Evolutionary conservation across 2,329 filamentous ascomycete species (phyloP), one percentile per base, ranked within the genome.

Genomic region (Claviceps sorghi): DNA sequence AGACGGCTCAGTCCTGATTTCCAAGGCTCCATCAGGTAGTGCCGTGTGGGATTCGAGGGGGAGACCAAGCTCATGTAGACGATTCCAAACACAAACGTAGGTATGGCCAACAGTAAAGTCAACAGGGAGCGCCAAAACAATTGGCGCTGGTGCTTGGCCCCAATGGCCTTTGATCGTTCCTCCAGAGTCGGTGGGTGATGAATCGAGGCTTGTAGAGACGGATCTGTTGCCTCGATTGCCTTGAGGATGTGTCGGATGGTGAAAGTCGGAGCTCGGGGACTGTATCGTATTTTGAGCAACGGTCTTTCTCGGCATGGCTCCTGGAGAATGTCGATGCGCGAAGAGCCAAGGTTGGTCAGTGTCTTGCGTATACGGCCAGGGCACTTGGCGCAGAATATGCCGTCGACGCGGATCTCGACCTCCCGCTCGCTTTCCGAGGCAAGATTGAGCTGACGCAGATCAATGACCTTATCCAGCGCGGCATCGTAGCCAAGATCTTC

Each of bases 11-110:
- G 82, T 0, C 88, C 87, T 3, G 78, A 80, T 58, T 76, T 78
- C 72, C 88, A 83, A 0, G 82, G 79, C 56, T 75, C 64, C 78
- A 88, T 89, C 45, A 94, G 69, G 58, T 79, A 88, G 56, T 72
- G 71, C 53, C 82, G 80, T 13, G 74, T 73, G 0, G 67, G 58
- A 58, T 89, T 77, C 2, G 73, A 67, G 17, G 62, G 65, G 0
- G 83, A 72, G 0, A 95, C 76, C 1, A 96, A 74, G 55, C 79
- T 88, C 90, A 95, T 96, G 69, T 88, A 95, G 1, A 95, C 82
- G 51, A 96, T 87, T 3, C 91, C 90, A 41, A 96, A 81, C 49
- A 95, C 65, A 59, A 96, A 90, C 0, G 87, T 88, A 2, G 91
- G 90, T 45, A 96, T 83, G 21, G 85, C 83, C 6, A 85, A 71